Percentiles rank a stretch among this genome's conserved stretches.
Conservation (phyloP, 78 protist genomes). For the Thecamonas trahens region DNA sequence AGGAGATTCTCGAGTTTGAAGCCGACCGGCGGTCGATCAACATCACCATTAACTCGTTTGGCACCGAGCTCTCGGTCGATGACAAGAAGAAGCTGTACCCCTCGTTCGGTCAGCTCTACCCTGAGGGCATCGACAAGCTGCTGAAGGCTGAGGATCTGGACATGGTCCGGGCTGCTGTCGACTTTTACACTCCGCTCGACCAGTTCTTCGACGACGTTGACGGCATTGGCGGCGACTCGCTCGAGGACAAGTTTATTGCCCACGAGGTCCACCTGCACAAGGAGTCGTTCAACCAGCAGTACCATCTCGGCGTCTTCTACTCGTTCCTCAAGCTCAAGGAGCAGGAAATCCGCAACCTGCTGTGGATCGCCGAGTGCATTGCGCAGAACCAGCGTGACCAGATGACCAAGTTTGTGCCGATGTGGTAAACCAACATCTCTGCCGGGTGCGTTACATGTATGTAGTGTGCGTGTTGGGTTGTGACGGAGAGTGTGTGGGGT, state of each 20-base stretch:
- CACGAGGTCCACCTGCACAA: constrained; percentile 54
- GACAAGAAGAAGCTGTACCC: constrained; percentile 80
- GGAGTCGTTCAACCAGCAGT: constrained; percentile 77
- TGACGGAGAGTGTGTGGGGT: too few species aligned
- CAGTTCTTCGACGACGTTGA: background rate
- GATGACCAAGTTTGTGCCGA: constrained; percentile 71
- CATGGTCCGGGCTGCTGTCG: constrained; percentile 61
- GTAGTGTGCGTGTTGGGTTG: too few species aligned
- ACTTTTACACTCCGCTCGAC: constrained; percentile 25
- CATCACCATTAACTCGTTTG: constrained; percentile 89
- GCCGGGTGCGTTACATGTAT: too few species aligned
- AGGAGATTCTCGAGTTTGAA: constrained; percentile 79
- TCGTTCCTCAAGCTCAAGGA: constrained; percentile 76
- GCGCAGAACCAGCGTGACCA: constrained; percentile 70
- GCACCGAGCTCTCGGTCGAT: constrained; percentile 73
- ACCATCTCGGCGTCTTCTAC: constrained; percentile 87
- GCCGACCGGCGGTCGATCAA: constrained; percentile 94
- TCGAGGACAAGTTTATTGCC: background rate
- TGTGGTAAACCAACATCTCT: too few species aligned
- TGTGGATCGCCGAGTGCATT: constrained; percentile 97
- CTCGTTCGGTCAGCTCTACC: constrained; percentile 63
- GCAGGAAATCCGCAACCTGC: constrained; percentile 92
- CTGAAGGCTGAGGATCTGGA: constrained; percentile 45
- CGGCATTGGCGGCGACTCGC: background rate
- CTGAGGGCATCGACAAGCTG: constrained; percentile 39